Evolutionary conservation across 2,329 filamentous ascomycete genomes (phyloP).

Genomic region (Colletotrichum eremochloae): DNA sequence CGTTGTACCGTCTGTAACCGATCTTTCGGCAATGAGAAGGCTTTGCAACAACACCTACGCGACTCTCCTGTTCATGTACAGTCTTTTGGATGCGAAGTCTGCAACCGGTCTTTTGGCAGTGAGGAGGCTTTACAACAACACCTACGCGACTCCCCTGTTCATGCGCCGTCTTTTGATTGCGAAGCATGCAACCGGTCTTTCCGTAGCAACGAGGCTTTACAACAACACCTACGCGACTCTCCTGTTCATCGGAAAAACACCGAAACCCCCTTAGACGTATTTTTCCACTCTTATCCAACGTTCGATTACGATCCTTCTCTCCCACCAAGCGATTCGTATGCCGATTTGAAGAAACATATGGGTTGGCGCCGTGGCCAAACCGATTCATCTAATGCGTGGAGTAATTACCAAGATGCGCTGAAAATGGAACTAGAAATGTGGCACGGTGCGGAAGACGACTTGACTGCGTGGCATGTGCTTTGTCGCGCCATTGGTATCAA

Average conservation of each 20-base stretch:
- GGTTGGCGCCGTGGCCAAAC: background rate
- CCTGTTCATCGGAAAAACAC: background rate
- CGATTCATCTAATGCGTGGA: background rate
- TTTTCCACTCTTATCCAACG: background rate
- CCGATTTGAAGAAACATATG: background rate
- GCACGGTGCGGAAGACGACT: background rate
- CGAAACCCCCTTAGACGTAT: background rate
- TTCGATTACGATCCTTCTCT: background rate
- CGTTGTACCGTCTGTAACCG: no score
- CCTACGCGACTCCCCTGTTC: background rate
- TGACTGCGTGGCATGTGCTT: conserved; percentile 6
- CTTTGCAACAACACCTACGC: background rate
- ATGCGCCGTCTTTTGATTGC: background rate
- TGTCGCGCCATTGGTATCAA: conserved; percentile 5
- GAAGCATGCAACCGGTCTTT: background rate
- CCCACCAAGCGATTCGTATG: background rate
- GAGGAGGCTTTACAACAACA: conserved; percentile 4
- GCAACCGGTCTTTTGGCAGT: background rate
- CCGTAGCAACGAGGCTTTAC: background rate
- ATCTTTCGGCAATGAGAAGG: background rate
- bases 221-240: conserved; percentile 6
- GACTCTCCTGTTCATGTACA: no score
- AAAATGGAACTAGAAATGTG: background rate
- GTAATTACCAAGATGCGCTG: background rate
- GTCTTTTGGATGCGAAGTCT: background rate